Evolutionary conservation across 257 asterid species (phyloP).

Genomic region (Scutellaria minor): DNA sequence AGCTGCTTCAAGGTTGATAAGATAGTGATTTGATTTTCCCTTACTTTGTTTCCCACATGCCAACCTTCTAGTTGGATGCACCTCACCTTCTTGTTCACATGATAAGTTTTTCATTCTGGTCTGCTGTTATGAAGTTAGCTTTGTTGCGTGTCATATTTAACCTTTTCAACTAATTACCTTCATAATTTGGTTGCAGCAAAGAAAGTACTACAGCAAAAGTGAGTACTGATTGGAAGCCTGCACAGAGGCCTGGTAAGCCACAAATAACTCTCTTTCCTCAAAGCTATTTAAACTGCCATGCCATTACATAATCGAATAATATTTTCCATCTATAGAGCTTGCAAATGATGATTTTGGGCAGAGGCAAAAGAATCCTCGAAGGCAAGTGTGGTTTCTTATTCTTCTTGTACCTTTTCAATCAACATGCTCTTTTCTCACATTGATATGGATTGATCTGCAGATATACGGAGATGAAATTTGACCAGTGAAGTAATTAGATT

Average conservation of each 20-base stretch:
- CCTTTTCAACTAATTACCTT: not conserved
- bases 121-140: constrained; percentile 5
- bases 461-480: constrained; percentile 95
- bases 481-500: constrained; percentile 58
- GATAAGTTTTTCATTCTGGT: not conserved
- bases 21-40: not conserved
- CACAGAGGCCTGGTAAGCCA: constrained; percentile 76
- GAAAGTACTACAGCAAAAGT: constrained; percentile 60
- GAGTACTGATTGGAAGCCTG: constrained; percentile 62
- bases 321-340: constrained; percentile 48
- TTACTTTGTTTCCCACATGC: constrained; percentile 7
- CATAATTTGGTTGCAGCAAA: constrained; percentile 59
- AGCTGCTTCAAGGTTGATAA: constrained; percentile 64
- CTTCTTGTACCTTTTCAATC: not conserved
- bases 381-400: constrained; percentile 47
- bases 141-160: not conserved
- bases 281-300: constrained; percentile 4
- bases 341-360: constrained; percentile 73
- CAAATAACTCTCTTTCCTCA: not conserved
- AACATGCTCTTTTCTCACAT: constrained; percentile 2
- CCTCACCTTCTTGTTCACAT: not conserved
- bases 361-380: constrained; percentile 92
- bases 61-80: not conserved
- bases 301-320: constrained; percentile 6
- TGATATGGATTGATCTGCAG: constrained; percentile 51